Evolutionary conservation across 345 rosid genomes (phyloP), one percentile per base, ranked within the genome.

Genomic region (Physaria fendleri): DNA sequence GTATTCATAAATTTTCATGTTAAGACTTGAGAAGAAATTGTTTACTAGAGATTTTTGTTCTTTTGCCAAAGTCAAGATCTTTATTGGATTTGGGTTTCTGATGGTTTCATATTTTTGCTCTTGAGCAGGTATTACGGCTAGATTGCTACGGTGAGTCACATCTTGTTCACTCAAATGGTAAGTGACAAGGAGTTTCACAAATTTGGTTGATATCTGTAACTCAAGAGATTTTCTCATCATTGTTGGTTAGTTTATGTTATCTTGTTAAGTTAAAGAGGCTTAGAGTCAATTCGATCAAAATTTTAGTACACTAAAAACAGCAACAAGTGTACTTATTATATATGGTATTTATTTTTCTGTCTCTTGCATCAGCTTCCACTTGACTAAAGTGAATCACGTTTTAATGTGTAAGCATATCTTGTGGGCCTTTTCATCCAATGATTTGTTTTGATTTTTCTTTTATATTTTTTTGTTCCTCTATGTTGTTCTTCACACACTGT

Each of bases 341-440:
- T 42, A 10, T 18, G 15, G 15, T n/a, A n/a, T n/a, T n/a, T n/a
- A n/a, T n/a, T n/a, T n/a, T n/a, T n/a, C n/a, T n/a, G n/a, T n/a
- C n/a, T n/a, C 6, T 59, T 72, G 47, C 77, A 65, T 76, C 71
- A 66, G 43, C 56, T 70, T 73, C 72, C 80, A 68, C 72, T 67
- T 69, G 61, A 65, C 63, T 63, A 61, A 70, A 64, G 68, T 74
- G 57, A 69, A 61, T 61, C 73, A 48, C 50, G 54, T 71, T 55
- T 62, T 22, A 33, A 12, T 64, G 52, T 68, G 65, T 63, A 43
- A 74, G 56, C 69, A 65, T 65, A 59, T 51, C 74, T 65, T 38
- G 60, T 69, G 63, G 62, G 65, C 64, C 72, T 64, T 38, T 2
- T 45, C 74, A 44, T 54, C 67, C 71, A 65, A 59, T 65, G 61